Percentiles rank a stretch among this genome's conserved stretches.
phyloP scores from a whole-genome alignment of 2,329 filamentous ascomycete genomes.

The Grosmannia clavigera region DNA sequence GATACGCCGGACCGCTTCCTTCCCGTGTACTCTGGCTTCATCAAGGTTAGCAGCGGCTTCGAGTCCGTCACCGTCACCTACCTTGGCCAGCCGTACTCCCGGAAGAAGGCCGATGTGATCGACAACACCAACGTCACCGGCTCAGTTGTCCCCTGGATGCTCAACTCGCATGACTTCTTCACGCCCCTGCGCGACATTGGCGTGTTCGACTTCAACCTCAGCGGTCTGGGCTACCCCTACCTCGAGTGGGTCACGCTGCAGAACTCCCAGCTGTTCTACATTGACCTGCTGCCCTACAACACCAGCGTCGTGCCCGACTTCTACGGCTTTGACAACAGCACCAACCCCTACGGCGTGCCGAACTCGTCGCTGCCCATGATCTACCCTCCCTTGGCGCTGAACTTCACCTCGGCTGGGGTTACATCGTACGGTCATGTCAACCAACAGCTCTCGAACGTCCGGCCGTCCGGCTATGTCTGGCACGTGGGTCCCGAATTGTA shows the following conservation, averaged over 20 bases:
- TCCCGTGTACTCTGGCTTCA: conserved; percentile 35
- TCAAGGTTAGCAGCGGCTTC: conserved; percentile 25
- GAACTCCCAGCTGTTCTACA: neutral
- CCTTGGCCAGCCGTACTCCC: neutral
- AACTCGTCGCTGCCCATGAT: neutral
- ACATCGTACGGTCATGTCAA: neutral
- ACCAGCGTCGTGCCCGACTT: neutral
- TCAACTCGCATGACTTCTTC: neutral
- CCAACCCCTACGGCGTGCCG: neutral
- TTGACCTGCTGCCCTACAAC: conserved; percentile 1
- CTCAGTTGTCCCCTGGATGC: neutral
- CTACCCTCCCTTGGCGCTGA: neutral
- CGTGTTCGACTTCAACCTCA: neutral
- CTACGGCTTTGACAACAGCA: neutral
- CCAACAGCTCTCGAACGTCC: neutral
- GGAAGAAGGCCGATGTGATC: neutral
- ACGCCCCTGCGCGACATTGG: neutral
- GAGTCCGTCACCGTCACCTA: neutral
- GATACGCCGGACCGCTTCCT: conserved; percentile 24
- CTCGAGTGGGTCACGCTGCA: neutral
- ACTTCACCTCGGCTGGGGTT: neutral
- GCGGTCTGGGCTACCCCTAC: neutral
- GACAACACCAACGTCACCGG: neutral
- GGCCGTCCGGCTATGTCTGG: neutral
- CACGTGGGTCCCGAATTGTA: neutral